Conservation (phyloP, 202 grass and related monocot species). For the Dendrocalamus latiflorus region DNA sequence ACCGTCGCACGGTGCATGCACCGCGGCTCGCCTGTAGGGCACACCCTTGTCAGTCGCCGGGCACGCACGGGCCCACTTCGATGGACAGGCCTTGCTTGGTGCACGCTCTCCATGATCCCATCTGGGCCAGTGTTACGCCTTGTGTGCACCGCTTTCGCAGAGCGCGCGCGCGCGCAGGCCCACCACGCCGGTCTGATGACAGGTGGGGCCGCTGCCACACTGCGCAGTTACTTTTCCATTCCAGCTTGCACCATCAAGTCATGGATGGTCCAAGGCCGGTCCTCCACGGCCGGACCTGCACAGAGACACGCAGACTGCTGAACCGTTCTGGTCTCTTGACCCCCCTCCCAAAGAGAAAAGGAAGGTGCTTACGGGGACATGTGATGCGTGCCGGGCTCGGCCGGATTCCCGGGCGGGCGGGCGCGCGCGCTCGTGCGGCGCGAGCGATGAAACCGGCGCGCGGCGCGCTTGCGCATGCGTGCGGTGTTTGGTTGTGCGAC, state of each 20-base stretch:
- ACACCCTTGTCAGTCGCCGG: not conserved
- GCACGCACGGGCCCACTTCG: not conserved
- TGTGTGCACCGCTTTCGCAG: not conserved
- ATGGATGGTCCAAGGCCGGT: not conserved
- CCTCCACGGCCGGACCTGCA: not conserved
- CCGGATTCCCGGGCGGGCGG: not conserved
- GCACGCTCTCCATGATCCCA: not conserved
- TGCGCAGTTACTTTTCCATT: slow-evolving; percentile 1
- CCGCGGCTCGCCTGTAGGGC: not conserved
- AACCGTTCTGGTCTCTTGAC: not conserved
- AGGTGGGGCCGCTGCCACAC: not conserved
- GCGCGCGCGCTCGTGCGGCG: not conserved
- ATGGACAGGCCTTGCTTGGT: not conserved
- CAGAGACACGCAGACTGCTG: not conserved
- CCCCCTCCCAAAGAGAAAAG: not conserved
- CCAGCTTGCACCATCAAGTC: not conserved
- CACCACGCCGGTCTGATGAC: not conserved
- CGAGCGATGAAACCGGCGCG: too few species aligned
- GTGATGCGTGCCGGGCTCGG: slow-evolving; percentile 29
- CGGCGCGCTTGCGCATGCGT: too few species aligned
- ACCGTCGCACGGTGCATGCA: not conserved
- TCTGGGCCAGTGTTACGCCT: not conserved
- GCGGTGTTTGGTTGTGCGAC: too few species aligned
- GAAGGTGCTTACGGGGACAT: not conserved
- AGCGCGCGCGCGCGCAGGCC: not conserved